These are phyloP conservation scores for Metschnikowia vanudenii DNA, from an alignment of 805 yeast species.

Conservation along the genomic window DNA sequence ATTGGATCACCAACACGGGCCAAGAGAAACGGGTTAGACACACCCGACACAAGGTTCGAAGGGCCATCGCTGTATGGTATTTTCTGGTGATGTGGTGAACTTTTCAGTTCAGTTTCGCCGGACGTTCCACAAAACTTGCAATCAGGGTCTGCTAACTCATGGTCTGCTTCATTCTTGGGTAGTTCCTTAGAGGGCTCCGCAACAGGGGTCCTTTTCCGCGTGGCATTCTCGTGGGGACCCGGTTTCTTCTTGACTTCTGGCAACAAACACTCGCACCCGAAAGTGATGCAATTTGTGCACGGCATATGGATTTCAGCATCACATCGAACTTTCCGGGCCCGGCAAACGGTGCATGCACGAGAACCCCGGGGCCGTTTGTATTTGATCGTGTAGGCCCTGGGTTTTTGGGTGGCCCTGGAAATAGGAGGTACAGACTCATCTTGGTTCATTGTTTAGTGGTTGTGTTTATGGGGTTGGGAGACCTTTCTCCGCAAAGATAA, in stretches of 20 bases:
- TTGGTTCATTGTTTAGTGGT: background rate
- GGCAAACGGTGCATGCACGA: constrained; percentile 75
- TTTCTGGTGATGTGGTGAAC: background rate
- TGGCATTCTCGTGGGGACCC: constrained; percentile 14
- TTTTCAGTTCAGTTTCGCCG: background rate
- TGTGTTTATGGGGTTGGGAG: too few relatives aligned
- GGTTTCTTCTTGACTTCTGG: constrained; percentile 57
- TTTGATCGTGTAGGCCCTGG: constrained; percentile 42
- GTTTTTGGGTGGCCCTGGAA: constrained; percentile 1
- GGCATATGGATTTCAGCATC: constrained; percentile 58
- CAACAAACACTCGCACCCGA: constrained; percentile 67
- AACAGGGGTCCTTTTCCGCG: constrained; percentile 10
- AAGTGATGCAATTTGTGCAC: constrained; percentile 65
- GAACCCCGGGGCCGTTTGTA: constrained; percentile 60
- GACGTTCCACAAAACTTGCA: background rate
- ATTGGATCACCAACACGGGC: constrained; percentile 31
- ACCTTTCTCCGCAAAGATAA: too few relatives aligned
- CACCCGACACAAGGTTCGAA: background rate
- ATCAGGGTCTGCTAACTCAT: background rate
- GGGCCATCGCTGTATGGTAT: background rate
- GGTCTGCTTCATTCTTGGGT: background rate
- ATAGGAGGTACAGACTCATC: background rate
- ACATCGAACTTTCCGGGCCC: constrained; percentile 77
- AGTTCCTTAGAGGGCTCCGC: background rate
- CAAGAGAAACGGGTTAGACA: background rate